Base-by-base conservation (phyloP, 257 asterid species). In the Asclepias syriaca region DNA sequence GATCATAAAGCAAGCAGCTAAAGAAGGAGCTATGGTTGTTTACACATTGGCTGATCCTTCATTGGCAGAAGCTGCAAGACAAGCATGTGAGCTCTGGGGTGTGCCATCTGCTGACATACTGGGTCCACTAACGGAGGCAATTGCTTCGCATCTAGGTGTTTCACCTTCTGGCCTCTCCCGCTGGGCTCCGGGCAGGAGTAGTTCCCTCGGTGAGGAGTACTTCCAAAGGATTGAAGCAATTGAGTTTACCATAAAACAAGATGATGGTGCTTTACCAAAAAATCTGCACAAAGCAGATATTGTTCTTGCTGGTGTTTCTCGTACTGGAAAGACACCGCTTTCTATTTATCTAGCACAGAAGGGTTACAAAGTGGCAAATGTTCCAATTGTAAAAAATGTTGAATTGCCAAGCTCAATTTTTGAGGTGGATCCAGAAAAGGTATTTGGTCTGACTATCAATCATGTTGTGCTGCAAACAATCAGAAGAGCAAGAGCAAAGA, bases 321-420 rank as follows among this genome's bases (percentile, higher is more conserved):
- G 98, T 64, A 81, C 90, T 1, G 98, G 98, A 68, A 94, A 94
- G 80, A 94, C 98, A 4, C 98, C 98, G 0, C 77, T 94, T 78
- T 94, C 98, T 0, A 91, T 91, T 71, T 94, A 89, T 76, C 79
- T 94, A 24, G 85, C 98, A 0, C 98, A 94, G 81, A 94, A 94
- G 78, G 97, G 98, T n/a, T 94, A 94, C 67, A 91, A 86, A 82
- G 98, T 94, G 63, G 98, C 97, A 5, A 94, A 94, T 74, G 97
- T 94, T 69, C 98, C 98, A 0, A 84, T 94, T 74, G 98, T 94
- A 64, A 84, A 84, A 90, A 84, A 85, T 66, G 67, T 89, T 0
- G 84, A 83, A 6, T 75, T 88, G 78, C 98, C 98, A 4, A 82
- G 45, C 80, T 79, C 86, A 57, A 89, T 94, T 10, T 91, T 87